phyloP scores from a whole-genome alignment of 495 filamentous ascomycete genomes.

The Aspergillus kassunensis region DNA sequence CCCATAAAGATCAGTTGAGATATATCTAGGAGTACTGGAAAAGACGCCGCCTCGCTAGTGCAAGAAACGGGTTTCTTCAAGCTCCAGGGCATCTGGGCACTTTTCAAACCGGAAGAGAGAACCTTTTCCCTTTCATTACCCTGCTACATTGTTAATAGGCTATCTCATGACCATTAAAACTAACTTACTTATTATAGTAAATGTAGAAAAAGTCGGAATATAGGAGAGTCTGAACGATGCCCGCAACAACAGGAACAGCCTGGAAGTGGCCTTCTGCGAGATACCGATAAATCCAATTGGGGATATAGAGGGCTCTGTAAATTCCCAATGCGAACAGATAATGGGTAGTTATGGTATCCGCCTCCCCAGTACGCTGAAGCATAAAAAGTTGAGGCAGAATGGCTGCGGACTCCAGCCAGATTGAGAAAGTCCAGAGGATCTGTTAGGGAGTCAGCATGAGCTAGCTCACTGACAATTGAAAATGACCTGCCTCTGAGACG shows the following conservation, averaged over 20 bases:
- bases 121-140: slow-evolving; percentile 84
- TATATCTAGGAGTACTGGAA: neutral
- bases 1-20: neutral
- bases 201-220: slow-evolving; percentile 99
- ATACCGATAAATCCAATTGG: slow-evolving; percentile 95
- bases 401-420: slow-evolving; percentile 95
- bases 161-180: neutral
- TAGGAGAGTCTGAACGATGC: slow-evolving; percentile 85
- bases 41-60: neutral
- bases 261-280: slow-evolving; percentile 71
- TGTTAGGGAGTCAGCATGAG: slow-evolving; percentile 31
- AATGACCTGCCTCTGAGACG: slow-evolving; percentile 49
- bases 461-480: neutral
- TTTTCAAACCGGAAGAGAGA: slow-evolving; percentile 73
- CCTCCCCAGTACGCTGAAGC: slow-evolving; percentile 94
- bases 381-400: slow-evolving; percentile 97
- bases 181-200: slow-evolving; percentile 84
- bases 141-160: slow-evolving; percentile 31
- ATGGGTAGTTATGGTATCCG: slow-evolving; percentile 96
- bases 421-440: slow-evolving; percentile 95
- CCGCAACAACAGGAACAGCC: slow-evolving; percentile 77
- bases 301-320: slow-evolving; percentile 93
- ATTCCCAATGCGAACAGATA: slow-evolving; percentile 93
- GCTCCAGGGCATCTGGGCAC: neutral
- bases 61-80: neutral